Evolutionary conservation across 2,329 filamentous ascomycete genomes (phyloP), one percentile per base, ranked within the genome.

Genomic region (Scytalidium lignicola): DNA sequence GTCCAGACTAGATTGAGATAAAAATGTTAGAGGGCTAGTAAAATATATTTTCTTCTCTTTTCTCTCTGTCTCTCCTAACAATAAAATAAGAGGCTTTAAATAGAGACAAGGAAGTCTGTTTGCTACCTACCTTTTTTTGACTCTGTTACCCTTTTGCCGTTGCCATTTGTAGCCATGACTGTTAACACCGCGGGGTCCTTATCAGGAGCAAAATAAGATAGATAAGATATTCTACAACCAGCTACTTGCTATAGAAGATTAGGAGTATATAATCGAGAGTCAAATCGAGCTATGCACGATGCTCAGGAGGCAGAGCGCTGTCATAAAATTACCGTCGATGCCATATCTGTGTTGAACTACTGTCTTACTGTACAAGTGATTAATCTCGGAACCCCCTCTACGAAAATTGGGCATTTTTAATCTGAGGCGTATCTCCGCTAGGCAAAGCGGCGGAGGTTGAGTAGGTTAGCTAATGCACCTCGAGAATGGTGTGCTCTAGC

Each of bases 1-100:
- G 88, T 89, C 89, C 89, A 96, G 65, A 93, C 89, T 88, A 65
- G 9, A 20, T n/a, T 1, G n/a, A 43, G 15, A 51, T 32, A 53
- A 46, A 55, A 37, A 52, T 19, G 26, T 15, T 29, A 37, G n/a
- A 9, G 10, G n/a, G 10, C 13, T 19, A 45, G 28, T 12, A 6
- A 21, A 52, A 22, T 20, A 13, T 13, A 13, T 13, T 28, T n/a
- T n/a, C n/a, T n/a, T n/a, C n/a, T n/a, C n/a, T n/a, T n/a, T n/a
- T n/a, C n/a, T n/a, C n/a, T n/a, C n/a, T n/a, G n/a, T n/a, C n/a
- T n/a, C n/a, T n/a, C n/a, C n/a, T n/a, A n/a, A n/a, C n/a, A n/a
- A 4, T 18, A n/a, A 21, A 26, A 28, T 17, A 12, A 29, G 22
- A 46, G 43, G 9, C 9, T 32, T 4, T 17, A 46, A 17, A 15